Conservation (phyloP, 306 rosid genomes). For the Pterocarpus macrocarpus region DNA sequence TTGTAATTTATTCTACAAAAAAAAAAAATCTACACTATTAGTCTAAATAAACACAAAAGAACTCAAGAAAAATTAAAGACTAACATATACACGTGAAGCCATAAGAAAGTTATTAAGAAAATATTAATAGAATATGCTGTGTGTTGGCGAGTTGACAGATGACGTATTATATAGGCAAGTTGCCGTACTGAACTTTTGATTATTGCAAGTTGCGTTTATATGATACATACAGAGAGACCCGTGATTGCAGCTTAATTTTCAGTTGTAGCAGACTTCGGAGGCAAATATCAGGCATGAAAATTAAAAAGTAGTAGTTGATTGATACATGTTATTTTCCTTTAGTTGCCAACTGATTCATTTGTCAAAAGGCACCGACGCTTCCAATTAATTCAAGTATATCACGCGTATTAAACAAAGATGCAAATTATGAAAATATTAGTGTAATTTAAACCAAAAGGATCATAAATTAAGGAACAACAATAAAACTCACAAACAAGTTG, state of each 20-base stretch:
- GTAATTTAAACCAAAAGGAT: neutral
- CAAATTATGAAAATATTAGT: too few relatives aligned
- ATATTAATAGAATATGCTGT: conserved; percentile 12
- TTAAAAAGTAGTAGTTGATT: neutral
- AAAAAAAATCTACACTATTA: neutral
- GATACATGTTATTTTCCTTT: neutral
- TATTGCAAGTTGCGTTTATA: conserved; percentile 33
- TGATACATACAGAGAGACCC: conserved; percentile 31
- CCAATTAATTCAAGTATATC: neutral
- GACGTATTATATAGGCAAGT: neutral
- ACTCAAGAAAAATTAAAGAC: neutral
- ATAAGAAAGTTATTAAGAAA: neutral
- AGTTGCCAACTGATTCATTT: neutral
- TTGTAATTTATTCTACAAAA: too few relatives aligned
- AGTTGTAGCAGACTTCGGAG: neutral
- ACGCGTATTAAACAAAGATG: too few relatives aligned
- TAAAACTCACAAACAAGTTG: neutral
- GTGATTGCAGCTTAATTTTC: conserved; percentile 42
- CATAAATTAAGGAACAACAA: neutral
- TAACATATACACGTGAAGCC: conserved; percentile 38
- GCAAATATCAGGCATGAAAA: conserved; percentile 4
- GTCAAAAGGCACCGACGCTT: conserved; percentile 21
- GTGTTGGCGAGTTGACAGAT: conserved; percentile 35
- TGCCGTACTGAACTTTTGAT: conserved; percentile 14
- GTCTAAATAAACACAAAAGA: neutral